A percentile compares a stretch with the other conserved stretches of the same genome.
Conservation (phyloP, 1,284 basidiomycete genomes). For the Schizophyllum commune region DNA sequence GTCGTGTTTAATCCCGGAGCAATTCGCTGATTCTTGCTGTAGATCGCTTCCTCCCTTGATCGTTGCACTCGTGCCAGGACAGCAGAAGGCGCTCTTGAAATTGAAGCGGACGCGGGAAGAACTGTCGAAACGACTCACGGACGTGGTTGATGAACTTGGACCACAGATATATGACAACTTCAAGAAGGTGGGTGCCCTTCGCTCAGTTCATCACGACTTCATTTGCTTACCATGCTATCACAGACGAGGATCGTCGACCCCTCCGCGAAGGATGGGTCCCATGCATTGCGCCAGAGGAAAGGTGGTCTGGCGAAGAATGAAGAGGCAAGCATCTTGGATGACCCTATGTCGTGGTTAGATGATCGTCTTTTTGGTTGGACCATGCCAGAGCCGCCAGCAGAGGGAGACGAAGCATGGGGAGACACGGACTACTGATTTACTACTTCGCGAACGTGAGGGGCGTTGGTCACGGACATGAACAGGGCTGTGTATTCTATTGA, state of each 20-base stretch:
- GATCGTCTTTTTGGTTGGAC: conserved; percentile 92
- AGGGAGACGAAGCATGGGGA: conserved; percentile 75
- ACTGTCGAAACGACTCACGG: conserved; percentile 83
- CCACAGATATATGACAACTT: conserved; percentile 88
- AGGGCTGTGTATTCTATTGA: too few species aligned
- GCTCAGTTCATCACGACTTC: background rate
- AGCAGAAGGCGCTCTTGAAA: conserved; percentile 77
- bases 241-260: conserved; percentile 81
- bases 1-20: background rate
- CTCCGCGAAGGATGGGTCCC: conserved; percentile 47
- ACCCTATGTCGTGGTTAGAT: conserved; percentile 92
- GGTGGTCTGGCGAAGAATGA: conserved; percentile 70
- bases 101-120: conserved; percentile 75
- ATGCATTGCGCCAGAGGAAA: conserved; percentile 68
- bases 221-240: background rate
- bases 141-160: conserved; percentile 87
- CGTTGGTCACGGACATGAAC: too few species aligned
- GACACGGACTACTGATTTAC: conserved; percentile 25
- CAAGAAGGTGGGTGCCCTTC: conserved; percentile 48
- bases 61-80: conserved; percentile 86
- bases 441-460: too few species aligned
- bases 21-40: background rate
- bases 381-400: conserved; percentile 53
- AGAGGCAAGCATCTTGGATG: conserved; percentile 71
- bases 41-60: conserved; percentile 91